A percentile compares a stretch with the other conserved stretches of the same genome.
phyloP scores from a whole-genome alignment of 2,329 filamentous ascomycete species.

The Plenodomus tracheiphilus region DNA sequence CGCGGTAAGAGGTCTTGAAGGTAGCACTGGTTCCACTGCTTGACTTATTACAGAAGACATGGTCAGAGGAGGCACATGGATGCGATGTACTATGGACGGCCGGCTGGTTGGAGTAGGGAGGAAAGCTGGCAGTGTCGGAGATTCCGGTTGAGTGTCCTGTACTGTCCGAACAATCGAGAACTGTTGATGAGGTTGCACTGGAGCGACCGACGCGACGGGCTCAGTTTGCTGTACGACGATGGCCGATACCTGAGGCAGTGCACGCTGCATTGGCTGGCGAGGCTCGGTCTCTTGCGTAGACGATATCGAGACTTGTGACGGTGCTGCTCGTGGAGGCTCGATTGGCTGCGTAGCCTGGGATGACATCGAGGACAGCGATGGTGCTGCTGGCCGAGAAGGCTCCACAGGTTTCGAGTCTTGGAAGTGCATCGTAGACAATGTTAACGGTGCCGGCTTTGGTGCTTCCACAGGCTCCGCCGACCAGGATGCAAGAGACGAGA shows the following conservation, averaged over 20 bases:
- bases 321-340: slow-evolving; percentile 13
- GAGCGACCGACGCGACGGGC: slow-evolving; percentile 21
- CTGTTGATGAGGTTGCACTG: slow-evolving; percentile 11
- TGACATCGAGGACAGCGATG: slow-evolving; percentile 22
- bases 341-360: slow-evolving; percentile 25
- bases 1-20: slow-evolving; percentile 37
- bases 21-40: slow-evolving; percentile 31
- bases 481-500: slow-evolving; percentile 26
- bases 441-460: slow-evolving; percentile 9
- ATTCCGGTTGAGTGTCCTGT: slow-evolving; percentile 40
- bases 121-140: slow-evolving; percentile 38
- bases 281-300: slow-evolving; percentile 31
- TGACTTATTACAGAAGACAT: slow-evolving; percentile 35
- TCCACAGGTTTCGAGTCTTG: slow-evolving; percentile 25
- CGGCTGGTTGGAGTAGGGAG: slow-evolving; percentile 35
- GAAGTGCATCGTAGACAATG: slow-evolving; percentile 22
- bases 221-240: slow-evolving; percentile 34
- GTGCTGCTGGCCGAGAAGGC: slow-evolving; percentile 10
- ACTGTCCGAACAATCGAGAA: slow-evolving; percentile 34
- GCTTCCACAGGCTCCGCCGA: slow-evolving; percentile 28
- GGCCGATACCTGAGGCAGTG: slow-evolving; percentile 23
- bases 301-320: slow-evolving; percentile 22
- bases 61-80: slow-evolving; percentile 16
- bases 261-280: slow-evolving; percentile 20
- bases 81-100: slow-evolving; percentile 34